Evolutionary conservation across 345 rosid genomes (phyloP), one percentile per base, ranked within the genome.

Genomic region (Rhizophora apiculata): DNA sequence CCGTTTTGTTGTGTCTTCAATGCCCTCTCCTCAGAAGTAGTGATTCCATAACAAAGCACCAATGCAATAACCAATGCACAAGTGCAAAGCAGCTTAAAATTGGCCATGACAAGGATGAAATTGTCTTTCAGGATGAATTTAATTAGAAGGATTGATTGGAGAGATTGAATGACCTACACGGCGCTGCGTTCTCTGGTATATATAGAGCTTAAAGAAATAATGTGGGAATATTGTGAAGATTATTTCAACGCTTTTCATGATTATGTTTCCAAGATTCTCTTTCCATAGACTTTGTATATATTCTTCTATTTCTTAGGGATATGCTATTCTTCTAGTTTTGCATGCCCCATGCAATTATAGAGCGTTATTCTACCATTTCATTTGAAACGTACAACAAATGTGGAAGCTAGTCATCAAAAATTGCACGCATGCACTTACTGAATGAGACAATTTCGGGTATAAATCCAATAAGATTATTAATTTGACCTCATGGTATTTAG

Each of bases 341-440:
- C 87, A 83, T 83, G 83, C 39, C 76, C 82, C 87, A 83, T 83
- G 87, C 84, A 81, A 63, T 67, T 63, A 57, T 67, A 64, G 4
- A 8, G 7, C 49, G 39, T 21, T 21, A 37, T 27, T 21, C 26
- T 34, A 32, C 13, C 6, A 18, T 29, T 30, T 65, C 1, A 15
- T 49, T 18, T 58, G 21, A n/a, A 5, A 6, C 15, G 30, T 24
- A 56, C 30, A 21, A 21, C 60, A 56, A 55, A 24, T 10, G 16
- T 43, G 49, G 49, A 43, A 13, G 49, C 30, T 8, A 8, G 26
- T 56, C 60, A 8, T 56, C 9, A 54, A 31, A 20, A 11, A 31
- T 3, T 51, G 67, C 31, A 56, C 21, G 69, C 32, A 26, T 69
- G 67, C 74, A 60, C 20, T 54, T 68, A 68, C 37, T 59, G 76